Conservation (phyloP, 2,329 filamentous ascomycete genomes). For the Fusarium sp. region DNA sequence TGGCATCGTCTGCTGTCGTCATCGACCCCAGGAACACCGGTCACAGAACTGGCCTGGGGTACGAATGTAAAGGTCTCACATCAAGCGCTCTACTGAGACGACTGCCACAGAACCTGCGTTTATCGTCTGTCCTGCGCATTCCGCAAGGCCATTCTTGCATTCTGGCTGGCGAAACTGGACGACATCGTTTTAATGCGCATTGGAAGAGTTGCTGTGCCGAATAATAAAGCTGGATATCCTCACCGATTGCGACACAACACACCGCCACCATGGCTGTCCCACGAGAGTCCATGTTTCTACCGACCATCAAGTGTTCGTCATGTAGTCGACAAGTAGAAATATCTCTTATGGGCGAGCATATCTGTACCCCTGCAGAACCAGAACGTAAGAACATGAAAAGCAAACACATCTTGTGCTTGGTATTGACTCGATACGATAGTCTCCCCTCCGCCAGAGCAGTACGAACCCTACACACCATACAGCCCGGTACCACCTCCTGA, state of each 20-base stretch:
- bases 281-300: conserved; percentile 77
- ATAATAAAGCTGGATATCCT: conserved; percentile 3
- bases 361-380: conserved; percentile 68
- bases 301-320: conserved; percentile 87
- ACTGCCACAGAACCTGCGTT: conserved; percentile 14
- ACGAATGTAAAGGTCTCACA: conserved; percentile 38
- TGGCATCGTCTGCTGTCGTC: conserved; percentile 23
- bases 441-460: conserved; percentile 51
- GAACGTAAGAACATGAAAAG: conserved; percentile 53
- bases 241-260: conserved; percentile 3
- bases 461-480: conserved; percentile 44
- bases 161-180: conserved; percentile 3
- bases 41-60: conserved; percentile 43
- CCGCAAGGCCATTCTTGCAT: not conserved
- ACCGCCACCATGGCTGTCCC: conserved; percentile 58
- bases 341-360: conserved; percentile 85
- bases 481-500: conserved; percentile 42
- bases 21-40: conserved; percentile 42
- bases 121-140: conserved; percentile 1
- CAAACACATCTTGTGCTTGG: not conserved
- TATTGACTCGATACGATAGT: conserved; percentile 40
- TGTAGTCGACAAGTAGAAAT: conserved; percentile 85
- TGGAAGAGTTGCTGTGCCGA: conserved; percentile 3
- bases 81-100: conserved; percentile 20
- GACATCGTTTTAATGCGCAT: conserved; percentile 18